A percentile compares a stretch with the other conserved stretches of the same genome.
These are phyloP conservation scores for Fusarium fracticaudum DNA, from an alignment of 2,329 filamentous ascomycete genomes.

Conservation along the genomic window DNA sequence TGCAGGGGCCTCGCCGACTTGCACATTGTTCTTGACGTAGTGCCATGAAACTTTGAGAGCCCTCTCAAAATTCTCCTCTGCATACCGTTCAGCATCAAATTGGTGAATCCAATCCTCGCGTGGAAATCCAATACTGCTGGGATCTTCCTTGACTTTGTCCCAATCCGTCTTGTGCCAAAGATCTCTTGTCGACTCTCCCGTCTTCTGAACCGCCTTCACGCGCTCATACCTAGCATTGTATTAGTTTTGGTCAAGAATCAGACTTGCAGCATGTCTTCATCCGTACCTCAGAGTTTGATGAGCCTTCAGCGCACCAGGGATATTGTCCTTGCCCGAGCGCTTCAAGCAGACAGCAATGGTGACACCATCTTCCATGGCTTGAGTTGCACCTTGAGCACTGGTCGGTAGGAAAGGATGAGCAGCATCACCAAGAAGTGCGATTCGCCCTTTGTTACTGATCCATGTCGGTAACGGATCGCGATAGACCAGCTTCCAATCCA, in stretches of 20 bases:
- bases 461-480: conserved; percentile 29
- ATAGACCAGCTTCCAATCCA: conserved; percentile 32
- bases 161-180: conserved; percentile 39
- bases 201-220: conserved; percentile 34
- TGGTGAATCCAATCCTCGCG: conserved; percentile 37
- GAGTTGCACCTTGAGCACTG: conserved; percentile 30
- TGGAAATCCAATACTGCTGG: conserved; percentile 22
- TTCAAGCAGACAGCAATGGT: conserved; percentile 23
- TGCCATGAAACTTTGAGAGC: neutral
- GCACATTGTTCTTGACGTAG: neutral
- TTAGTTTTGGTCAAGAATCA: neutral
- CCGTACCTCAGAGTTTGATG: conserved; percentile 28
- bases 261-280: fast-evolving
- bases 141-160: conserved; percentile 26
- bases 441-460: conserved; percentile 9
- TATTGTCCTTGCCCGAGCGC: conserved; percentile 4
- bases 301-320: conserved; percentile 19
- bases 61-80: conserved; percentile 30
- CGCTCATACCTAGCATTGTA: conserved; percentile 20
- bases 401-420: conserved; percentile 34
- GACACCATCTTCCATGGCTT: conserved; percentile 34
- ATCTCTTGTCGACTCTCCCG: conserved; percentile 33
- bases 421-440: conserved; percentile 27
- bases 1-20: neutral
- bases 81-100: conserved; percentile 32